Percentiles rank a stretch among this genome's conserved stretches.
phyloP scores from a whole-genome alignment of 306 rosid genomes.

The Prinsepia uniflora region DNA sequence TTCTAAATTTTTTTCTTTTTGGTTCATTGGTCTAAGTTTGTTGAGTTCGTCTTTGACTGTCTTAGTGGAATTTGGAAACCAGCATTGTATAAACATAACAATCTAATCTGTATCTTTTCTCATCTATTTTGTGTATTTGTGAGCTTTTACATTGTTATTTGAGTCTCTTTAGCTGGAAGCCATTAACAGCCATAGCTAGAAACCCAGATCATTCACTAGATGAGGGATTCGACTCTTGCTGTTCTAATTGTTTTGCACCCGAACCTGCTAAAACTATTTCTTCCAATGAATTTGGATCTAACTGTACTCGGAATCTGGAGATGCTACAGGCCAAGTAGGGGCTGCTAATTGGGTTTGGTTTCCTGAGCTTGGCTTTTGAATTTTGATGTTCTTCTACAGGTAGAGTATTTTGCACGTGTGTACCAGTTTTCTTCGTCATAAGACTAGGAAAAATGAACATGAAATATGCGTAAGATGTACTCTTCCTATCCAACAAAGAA shows the following conservation, averaged over 20 bases:
- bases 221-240: no score
- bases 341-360: background rate
- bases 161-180: background rate
- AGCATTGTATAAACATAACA: background rate
- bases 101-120: background rate
- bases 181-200: background rate
- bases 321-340: no score
- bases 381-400: background rate
- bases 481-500: background rate
- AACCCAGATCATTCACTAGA: background rate
- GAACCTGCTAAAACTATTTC: background rate
- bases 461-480: background rate
- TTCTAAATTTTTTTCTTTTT: no score
- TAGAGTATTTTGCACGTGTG: background rate
- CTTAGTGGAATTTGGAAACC: background rate
- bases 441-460: background rate
- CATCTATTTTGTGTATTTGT: background rate
- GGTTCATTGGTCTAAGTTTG: no score
- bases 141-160: background rate
- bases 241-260: background rate
- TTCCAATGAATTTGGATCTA: background rate
- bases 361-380: slow-evolving; percentile 4
- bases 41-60: no score
- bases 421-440: background rate
- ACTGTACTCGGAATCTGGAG: no score